Percentiles rank a stretch among this genome's conserved stretches.
These are phyloP conservation scores for Microcera coccophila DNA, from an alignment of 2,329 filamentous ascomycete species.

Conservation along the genomic window DNA sequence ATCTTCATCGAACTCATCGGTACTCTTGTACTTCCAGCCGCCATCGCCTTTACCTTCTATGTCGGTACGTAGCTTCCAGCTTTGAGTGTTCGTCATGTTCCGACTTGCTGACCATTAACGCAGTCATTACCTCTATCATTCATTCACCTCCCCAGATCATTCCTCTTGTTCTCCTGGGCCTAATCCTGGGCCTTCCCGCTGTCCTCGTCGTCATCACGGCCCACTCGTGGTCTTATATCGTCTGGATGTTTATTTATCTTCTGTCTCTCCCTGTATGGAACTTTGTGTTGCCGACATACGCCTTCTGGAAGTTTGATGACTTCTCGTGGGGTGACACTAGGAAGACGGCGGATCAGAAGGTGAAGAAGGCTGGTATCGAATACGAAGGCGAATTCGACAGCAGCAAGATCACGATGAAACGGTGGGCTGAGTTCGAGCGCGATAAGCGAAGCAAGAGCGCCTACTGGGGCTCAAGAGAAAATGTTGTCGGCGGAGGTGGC, in stretches of 20 bases:
- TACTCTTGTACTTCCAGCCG: slow-evolving; percentile 89
- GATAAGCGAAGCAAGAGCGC: slow-evolving; percentile 50
- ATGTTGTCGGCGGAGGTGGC: slow-evolving; percentile 40
- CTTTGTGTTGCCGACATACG: slow-evolving; percentile 87
- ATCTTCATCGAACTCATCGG: slow-evolving; percentile 93
- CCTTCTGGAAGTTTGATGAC: slow-evolving; percentile 99
- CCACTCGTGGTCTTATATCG: slow-evolving; percentile 84
- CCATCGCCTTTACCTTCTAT: slow-evolving; percentile 96
- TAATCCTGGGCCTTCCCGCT: slow-evolving; percentile 91
- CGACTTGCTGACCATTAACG: slow-evolving; percentile 6
- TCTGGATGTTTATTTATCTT: slow-evolving; percentile 97
- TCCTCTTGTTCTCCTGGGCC: slow-evolving; percentile 78
- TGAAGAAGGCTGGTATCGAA: slow-evolving; percentile 80
- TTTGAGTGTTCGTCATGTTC: not conserved
- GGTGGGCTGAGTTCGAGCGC: slow-evolving; percentile 93
- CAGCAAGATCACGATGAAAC: slow-evolving; percentile 98
- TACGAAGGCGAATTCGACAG: slow-evolving; percentile 96
- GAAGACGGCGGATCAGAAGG: slow-evolving; percentile 88
- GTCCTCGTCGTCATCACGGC: slow-evolving; percentile 90
- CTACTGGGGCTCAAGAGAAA: slow-evolving; percentile 53
- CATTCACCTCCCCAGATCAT: slow-evolving; percentile 76
- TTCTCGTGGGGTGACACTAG: slow-evolving; percentile 99
- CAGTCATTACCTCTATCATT: slow-evolving; percentile 83
- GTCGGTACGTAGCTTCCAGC: slow-evolving; percentile 61
- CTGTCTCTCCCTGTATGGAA: slow-evolving; percentile 95